These are phyloP conservation scores for Globisporangium radiosum DNA, from an alignment of 352 stramenopile species.

Conservation along the genomic window DNA sequence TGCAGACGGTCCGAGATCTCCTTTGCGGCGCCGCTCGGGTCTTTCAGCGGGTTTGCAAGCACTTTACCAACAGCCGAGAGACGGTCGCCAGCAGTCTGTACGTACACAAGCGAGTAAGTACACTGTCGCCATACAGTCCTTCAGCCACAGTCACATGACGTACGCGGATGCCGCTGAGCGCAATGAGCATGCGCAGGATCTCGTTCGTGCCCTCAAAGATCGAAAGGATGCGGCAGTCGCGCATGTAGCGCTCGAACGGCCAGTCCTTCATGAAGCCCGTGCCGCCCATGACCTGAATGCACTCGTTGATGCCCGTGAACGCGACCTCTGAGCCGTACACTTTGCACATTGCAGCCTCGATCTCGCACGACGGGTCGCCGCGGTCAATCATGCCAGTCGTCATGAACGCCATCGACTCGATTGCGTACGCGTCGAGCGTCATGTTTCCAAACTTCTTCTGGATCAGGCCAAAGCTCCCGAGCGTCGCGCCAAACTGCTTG, in stretches of 20 bases:
- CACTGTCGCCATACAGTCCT: neutral
- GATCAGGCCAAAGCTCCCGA: slow-evolving; percentile 78
- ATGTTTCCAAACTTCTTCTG: slow-evolving; percentile 88
- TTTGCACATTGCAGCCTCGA: slow-evolving; percentile 87
- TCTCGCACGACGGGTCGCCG: slow-evolving; percentile 78
- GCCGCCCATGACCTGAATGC: slow-evolving; percentile 85
- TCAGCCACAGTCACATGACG: slow-evolving; percentile 12
- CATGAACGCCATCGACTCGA: slow-evolving; percentile 88
- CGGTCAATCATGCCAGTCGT: slow-evolving; percentile 87
- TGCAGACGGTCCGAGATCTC: slow-evolving; percentile 75
- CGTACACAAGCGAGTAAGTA: neutral
- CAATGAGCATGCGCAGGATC: slow-evolving; percentile 90
- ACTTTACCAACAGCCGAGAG: slow-evolving; percentile 69
- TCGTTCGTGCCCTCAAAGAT: slow-evolving; percentile 92
- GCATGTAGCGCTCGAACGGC: slow-evolving; percentile 88
- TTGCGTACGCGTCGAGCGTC: slow-evolving; percentile 74
- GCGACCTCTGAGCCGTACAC: slow-evolving; percentile 83
- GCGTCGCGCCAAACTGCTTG: slow-evolving; percentile 73
- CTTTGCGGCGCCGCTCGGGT: slow-evolving; percentile 58
- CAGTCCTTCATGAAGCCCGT: slow-evolving; percentile 91
- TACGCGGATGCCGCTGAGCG: slow-evolving; percentile 77
- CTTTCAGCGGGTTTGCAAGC: slow-evolving; percentile 79
- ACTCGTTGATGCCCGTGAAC: slow-evolving; percentile 83
- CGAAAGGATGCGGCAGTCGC: slow-evolving; percentile 86
- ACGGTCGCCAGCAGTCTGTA: slow-evolving; percentile 69